Evolutionary conservation across 768 basidiomycete species (phyloP), one percentile per base, ranked within the genome.

Genomic region (Rhizopogon rudus): DNA sequence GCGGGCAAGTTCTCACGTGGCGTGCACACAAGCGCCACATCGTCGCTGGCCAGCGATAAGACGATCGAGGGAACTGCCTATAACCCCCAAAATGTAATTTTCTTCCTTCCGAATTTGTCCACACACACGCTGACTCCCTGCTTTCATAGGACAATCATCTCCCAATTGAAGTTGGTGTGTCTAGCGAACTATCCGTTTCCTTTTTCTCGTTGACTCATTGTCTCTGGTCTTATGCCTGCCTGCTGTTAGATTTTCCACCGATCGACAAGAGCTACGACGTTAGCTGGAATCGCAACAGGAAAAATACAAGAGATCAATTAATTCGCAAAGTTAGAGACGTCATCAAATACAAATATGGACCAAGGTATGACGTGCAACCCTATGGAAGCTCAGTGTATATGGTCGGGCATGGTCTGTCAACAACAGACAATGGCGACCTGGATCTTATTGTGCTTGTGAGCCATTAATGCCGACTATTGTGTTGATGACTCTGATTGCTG

Each of bases 361-460:
- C 5, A 6, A 22, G 55, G 37, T 80, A 74, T 62, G 45, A 35
- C 3, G 70, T 81, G 3, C 60, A 65, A 28, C 52, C 68, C 1
- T 84, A 82, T 61, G 82, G 82, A 33, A 83, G 82, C 56, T 73
- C 75, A 16, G 66, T 68, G 59, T 81, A 82, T 62, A 79, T 79
- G 33, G 17, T 22, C 7, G 16, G 13, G 40, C 14, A 40, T 31
- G 25, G 14, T 4, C 10, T n/a, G 20, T 3, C 40, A 39, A 39
- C 6, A 25, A 25, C 35, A 9, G 14, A 29, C 4, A 20, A 40
- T 39, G 50, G 81, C 57, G 82, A 84, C 61, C 62, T 84, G 44
- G 82, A 84, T 60, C 58, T 83, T 45, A 71, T 81, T 8, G 65
- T 86, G 40, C 52, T 81, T 3, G 83, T 84, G 52, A 55, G 77